phyloP scores from a whole-genome alignment of 768 basidiomycete genomes.

The Lyophyllum semitale region DNA sequence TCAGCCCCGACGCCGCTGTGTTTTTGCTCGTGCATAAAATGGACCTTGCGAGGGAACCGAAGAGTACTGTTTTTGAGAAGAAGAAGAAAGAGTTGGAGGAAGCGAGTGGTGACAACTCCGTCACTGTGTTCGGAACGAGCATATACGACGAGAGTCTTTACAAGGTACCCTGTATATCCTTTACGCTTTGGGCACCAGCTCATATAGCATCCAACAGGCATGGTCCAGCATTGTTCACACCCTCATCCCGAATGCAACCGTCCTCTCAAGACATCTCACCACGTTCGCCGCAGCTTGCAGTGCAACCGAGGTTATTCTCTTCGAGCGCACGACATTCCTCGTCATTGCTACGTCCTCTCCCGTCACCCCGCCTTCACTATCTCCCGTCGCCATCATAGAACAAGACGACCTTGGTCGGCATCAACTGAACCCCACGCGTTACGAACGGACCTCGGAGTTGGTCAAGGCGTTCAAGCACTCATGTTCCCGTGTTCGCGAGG shows the following conservation, averaged over 20 bases:
- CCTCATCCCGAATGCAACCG: slow-evolving; percentile 91
- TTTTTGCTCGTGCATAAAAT: slow-evolving; percentile 97
- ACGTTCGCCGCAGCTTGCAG: slow-evolving; percentile 86
- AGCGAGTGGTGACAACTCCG: slow-evolving; percentile 57
- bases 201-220: slow-evolving; percentile 54
- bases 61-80: slow-evolving; percentile 60
- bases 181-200: neutral
- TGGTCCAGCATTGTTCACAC: slow-evolving; percentile 99
- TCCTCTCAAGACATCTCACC: slow-evolving; percentile 83
- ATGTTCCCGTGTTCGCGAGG: slow-evolving; percentile 82
- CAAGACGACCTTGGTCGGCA: slow-evolving; percentile 36
- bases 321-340: slow-evolving; percentile 97
- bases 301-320: slow-evolving; percentile 92
- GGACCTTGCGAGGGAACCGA: slow-evolving; percentile 82
- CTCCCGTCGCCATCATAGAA: slow-evolving; percentile 15
- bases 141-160: slow-evolving; percentile 98
- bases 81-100: slow-evolving; percentile 74
- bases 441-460: slow-evolving; percentile 88
- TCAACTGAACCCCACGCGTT: slow-evolving; percentile 67
- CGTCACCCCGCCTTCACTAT: slow-evolving; percentile 33
- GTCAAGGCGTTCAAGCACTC: slow-evolving; percentile 96
- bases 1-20: slow-evolving; percentile 80
- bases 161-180: slow-evolving; percentile 53
- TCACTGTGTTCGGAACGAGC: slow-evolving; percentile 88
- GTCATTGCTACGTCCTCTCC: slow-evolving; percentile 85